Evolutionary conservation across 1,284 basidiomycete genomes (phyloP).

Genomic region (Tilletia walkeri): DNA sequence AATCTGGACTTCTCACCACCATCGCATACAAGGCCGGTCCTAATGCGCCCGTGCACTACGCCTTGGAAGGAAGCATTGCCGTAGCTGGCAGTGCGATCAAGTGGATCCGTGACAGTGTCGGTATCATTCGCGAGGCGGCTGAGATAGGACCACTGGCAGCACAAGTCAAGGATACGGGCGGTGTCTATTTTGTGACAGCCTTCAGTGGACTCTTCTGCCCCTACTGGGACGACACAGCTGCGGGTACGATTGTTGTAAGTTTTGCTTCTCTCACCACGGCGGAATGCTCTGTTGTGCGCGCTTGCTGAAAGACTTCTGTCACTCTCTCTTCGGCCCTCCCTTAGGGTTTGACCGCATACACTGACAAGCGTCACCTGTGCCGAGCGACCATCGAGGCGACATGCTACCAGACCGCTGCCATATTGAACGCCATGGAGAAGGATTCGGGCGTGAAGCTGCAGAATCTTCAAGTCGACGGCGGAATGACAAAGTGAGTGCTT

Average conservation of each 20-base stretch:
- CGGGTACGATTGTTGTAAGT: conserved; percentile 71
- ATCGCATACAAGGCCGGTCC: conserved; percentile 91
- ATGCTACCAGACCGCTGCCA: conserved; percentile 79
- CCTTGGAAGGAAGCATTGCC: conserved; percentile 89
- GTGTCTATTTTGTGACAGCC: conserved; percentile 96
- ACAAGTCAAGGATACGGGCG: conserved; percentile 76
- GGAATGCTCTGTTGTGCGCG: neutral
- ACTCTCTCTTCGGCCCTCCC: conserved; percentile 18
- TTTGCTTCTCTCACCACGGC: neutral
- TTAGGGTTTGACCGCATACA: conserved; percentile 73
- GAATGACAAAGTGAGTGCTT: conserved; percentile 47
- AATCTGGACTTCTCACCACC: conserved; percentile 83
- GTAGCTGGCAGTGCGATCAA: conserved; percentile 94
- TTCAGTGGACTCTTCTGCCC: conserved; percentile 83
- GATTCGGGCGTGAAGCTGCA: conserved; percentile 73
- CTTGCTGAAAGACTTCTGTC: neutral
- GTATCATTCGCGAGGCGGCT: conserved; percentile 72
- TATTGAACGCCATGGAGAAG: conserved; percentile 87
- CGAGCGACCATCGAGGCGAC: conserved; percentile 80
- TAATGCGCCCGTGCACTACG: conserved; percentile 76
- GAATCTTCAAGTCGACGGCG: conserved; percentile 83
- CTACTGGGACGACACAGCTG: conserved; percentile 85
- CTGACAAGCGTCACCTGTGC: conserved; percentile 87
- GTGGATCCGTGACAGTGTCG: conserved; percentile 89
- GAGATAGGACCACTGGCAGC: conserved; percentile 85